Percentiles rank a stretch among this genome's conserved stretches.
Conservation (phyloP, 257 asterid genomes). For the Nemophila menziesii region DNA sequence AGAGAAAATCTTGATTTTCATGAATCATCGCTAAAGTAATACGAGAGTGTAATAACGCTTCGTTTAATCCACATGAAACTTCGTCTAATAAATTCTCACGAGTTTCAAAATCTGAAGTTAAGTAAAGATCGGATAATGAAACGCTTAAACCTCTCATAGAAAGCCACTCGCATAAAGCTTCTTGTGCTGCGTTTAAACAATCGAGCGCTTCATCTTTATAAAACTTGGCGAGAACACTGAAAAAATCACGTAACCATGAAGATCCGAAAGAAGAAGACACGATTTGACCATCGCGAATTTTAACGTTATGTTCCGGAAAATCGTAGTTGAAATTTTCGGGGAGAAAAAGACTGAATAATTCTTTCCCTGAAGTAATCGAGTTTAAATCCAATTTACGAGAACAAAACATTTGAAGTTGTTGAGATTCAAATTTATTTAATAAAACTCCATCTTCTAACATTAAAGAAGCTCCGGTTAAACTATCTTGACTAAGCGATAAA, state of each 20-base stretch:
- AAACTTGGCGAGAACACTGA: constrained; percentile 38
- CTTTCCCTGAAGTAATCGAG: constrained; percentile 59
- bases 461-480: constrained; percentile 78
- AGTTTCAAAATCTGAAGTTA: constrained; percentile 43
- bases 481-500: constrained; percentile 72
- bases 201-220: constrained; percentile 35
- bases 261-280: constrained; percentile 46
- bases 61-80: constrained; percentile 56
- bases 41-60: constrained; percentile 58
- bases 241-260: constrained; percentile 74
- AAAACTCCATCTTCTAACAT: constrained; percentile 54
- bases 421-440: constrained; percentile 52
- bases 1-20: constrained; percentile 36
- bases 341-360: constrained; percentile 55
- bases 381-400: constrained; percentile 23
- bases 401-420: constrained; percentile 83
- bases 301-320: constrained; percentile 34
- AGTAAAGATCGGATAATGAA: constrained; percentile 70
- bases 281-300: constrained; percentile 56
- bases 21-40: constrained; percentile 46
- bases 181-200: constrained; percentile 50
- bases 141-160: constrained; percentile 71
- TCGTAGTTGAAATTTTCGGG: constrained; percentile 49
- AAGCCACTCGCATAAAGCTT: constrained; percentile 83
- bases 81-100: constrained; percentile 57